Evolutionary conservation across 768 basidiomycete species (phyloP).

Genomic region (Inosperma sp.): DNA sequence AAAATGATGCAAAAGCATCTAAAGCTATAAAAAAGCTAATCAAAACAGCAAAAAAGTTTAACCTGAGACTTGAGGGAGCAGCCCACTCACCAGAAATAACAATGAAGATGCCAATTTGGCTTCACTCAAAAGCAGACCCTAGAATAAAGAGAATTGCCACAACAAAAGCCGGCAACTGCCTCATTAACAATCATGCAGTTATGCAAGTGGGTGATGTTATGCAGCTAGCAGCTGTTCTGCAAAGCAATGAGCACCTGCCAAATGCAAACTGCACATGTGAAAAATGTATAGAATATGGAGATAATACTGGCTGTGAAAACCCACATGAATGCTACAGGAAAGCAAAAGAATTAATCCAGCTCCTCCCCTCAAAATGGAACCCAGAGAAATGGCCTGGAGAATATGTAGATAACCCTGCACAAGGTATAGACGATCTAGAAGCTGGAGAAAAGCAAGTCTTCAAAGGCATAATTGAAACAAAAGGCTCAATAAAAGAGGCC

Average conservation of each 20-base stretch:
- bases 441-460: neutral
- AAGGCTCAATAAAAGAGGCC: neutral
- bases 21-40: conserved; percentile 16
- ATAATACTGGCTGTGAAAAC: conserved; percentile 12
- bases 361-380: conserved; percentile 20
- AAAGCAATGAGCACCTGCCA: neutral
- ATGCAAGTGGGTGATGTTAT: conserved; percentile 13
- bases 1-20: conserved; percentile 3
- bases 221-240: neutral
- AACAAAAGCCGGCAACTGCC: conserved; percentile 13
- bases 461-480: neutral
- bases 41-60: conserved; percentile 19
- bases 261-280: conserved; percentile 5
- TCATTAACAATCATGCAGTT: conserved; percentile 13
- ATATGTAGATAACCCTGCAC: neutral
- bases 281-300: neutral
- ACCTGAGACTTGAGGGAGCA: conserved; percentile 14
- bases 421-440: neutral
- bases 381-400: conserved; percentile 4
- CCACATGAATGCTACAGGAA: conserved; percentile 15
- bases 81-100: conserved; percentile 9
- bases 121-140: conserved; percentile 21
- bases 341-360: conserved; percentile 14
- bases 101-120: conserved; percentile 28
- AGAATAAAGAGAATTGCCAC: neutral